These are phyloP conservation scores for Candida berthetii DNA, from an alignment of 805 yeast genomes.

Conservation along the genomic window DNA sequence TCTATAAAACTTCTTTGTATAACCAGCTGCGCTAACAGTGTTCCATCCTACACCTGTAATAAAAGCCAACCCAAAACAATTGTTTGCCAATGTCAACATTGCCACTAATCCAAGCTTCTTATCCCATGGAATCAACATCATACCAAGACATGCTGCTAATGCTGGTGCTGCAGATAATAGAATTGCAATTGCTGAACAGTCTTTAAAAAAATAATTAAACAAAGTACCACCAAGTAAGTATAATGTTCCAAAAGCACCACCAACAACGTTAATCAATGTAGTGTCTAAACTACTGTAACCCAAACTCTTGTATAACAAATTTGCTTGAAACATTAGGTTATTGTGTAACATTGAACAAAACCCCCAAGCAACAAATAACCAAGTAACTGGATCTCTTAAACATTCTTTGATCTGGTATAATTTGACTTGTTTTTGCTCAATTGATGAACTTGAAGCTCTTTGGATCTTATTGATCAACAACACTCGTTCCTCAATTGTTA, in stretches of 20 bases:
- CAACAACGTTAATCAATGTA: constrained; percentile 39
- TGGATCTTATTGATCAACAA: constrained; percentile 30
- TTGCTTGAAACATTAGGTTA: constrained; percentile 37
- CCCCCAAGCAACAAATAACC: constrained; percentile 25
- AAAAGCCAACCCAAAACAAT: constrained; percentile 22
- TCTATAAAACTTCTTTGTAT: constrained; percentile 35
- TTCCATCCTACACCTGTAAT: constrained; percentile 6
- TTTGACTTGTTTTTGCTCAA: constrained; percentile 34
- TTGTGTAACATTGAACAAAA: constrained; percentile 38
- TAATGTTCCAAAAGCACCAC: constrained; percentile 9
- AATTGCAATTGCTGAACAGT: constrained; percentile 19
- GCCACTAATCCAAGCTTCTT: constrained; percentile 22
- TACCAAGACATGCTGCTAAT: constrained; percentile 33
- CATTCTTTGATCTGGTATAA: constrained; percentile 32
- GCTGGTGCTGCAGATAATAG: constrained; percentile 12
- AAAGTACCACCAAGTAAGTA: constrained; percentile 24
- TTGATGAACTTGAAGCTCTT: constrained; percentile 24
- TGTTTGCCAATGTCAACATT: constrained; percentile 27
- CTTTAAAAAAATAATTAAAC: constrained; percentile 19
- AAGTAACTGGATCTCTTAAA: constrained; percentile 30
- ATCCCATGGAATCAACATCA: constrained; percentile 30
- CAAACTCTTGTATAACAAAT: constrained; percentile 32
- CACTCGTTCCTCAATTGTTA: constrained; percentile 34
- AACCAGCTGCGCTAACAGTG: constrained; percentile 23
- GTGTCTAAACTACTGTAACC: constrained; percentile 29